A percentile compares a stretch with the other conserved stretches of the same genome.
Conservation (phyloP, 257 asterid species). For the Osmanthus fragrans region DNA sequence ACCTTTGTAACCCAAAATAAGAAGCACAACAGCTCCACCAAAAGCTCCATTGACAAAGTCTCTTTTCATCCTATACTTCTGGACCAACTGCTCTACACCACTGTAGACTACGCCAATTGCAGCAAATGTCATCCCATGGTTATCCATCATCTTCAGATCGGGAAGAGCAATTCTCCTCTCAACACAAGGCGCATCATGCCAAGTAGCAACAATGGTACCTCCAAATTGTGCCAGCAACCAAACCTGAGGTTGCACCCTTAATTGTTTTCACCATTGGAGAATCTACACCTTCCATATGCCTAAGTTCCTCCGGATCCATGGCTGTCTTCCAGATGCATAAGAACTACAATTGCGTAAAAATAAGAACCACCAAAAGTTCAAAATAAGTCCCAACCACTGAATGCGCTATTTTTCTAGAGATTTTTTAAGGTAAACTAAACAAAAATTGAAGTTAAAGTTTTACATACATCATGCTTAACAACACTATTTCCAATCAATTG, state of each 20-base stretch:
- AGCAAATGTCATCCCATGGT: conserved; percentile 81
- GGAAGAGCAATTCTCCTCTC: conserved; percentile 95
- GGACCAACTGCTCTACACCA: conserved; percentile 81
- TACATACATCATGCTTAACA: too few relatives aligned
- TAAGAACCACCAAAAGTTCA: too few relatives aligned
- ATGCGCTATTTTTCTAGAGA: too few relatives aligned
- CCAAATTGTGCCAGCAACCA: conserved; percentile 82
- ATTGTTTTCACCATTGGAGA: conserved; percentile 54
- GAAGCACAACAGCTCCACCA: conserved; percentile 66
- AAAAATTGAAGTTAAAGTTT: too few relatives aligned
- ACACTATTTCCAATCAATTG: too few relatives aligned
- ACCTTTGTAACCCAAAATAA: conserved; percentile 83
- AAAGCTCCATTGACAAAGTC: conserved; percentile 92
- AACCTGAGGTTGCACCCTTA: conserved; percentile 79
- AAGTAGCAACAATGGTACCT: conserved; percentile 86
- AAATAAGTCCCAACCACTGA: too few relatives aligned
- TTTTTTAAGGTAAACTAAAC: too few relatives aligned
- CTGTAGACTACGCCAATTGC: conserved; percentile 90
- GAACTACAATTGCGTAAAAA: too few relatives aligned
- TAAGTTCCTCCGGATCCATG: conserved; percentile 76
- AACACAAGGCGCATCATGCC: conserved; percentile 98
- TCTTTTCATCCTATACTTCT: conserved; percentile 77
- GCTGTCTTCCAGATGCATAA: neutral
- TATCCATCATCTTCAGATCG: conserved; percentile 96
- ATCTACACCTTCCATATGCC: conserved; percentile 68